Percentiles rank a stretch among this genome's conserved stretches.
Conservation (phyloP, 1,284 basidiomycete species). For the Sporisorium reilianum region DNA sequence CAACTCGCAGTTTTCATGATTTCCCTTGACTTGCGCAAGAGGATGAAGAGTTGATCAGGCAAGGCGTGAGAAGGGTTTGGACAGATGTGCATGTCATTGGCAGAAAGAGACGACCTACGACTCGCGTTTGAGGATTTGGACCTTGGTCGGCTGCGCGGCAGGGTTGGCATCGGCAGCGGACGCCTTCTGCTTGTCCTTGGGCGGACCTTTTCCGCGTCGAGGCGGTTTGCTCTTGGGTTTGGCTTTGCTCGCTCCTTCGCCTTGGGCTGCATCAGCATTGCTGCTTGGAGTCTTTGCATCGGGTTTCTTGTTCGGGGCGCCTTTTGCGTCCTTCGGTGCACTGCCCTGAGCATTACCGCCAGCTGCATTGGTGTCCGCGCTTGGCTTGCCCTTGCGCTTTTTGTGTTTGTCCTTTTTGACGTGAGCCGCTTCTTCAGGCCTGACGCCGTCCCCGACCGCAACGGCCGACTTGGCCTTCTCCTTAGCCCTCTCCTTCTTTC, state of each 20-base stretch:
- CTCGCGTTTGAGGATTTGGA: conserved; percentile 40
- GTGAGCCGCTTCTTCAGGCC: background rate
- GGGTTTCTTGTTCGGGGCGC: conserved; percentile 7
- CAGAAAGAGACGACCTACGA: background rate
- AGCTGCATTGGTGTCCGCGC: background rate
- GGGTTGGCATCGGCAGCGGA: background rate
- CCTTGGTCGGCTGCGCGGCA: conserved; percentile 11
- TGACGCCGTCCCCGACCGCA: conserved; percentile 2
- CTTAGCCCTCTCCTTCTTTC: conserved; percentile 24
- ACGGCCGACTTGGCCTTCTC: conserved; percentile 10
- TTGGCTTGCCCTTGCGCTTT: conserved; percentile 18
- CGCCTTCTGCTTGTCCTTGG: conserved; percentile 14
- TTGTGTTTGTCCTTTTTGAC: conserved; percentile 13
- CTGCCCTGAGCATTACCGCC: background rate
- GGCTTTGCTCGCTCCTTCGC: conserved; percentile 1
- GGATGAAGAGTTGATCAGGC: no score
- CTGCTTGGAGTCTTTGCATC: background rate
- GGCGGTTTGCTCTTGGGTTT: conserved; percentile 7
- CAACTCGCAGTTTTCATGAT: background rate
- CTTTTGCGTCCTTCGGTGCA: background rate
- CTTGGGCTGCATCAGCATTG: background rate
- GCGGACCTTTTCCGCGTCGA: conserved; percentile 1
- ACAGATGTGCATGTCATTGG: conserved; percentile 1
- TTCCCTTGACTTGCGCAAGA: no score
- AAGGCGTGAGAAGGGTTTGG: no score